A percentile compares a stretch with the other conserved stretches of the same genome.
Evolutionary conservation across 2,329 filamentous ascomycete species (phyloP).

Genomic region (Beauveria brongniartii): DNA sequence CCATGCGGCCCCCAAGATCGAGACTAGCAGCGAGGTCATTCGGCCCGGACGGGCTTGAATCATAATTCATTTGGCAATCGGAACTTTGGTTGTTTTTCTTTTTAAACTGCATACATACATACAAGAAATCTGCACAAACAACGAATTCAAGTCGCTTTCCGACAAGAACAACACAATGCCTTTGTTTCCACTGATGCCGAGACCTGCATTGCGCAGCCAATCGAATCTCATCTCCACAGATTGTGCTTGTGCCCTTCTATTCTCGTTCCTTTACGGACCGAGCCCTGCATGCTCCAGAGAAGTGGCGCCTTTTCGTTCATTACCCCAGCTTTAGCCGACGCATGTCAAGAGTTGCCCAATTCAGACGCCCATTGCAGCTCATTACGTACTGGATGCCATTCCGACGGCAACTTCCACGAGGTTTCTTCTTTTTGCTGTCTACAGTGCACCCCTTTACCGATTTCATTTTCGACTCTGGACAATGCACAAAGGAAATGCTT

Average conservation of each 20-base stretch:
- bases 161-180: background rate
- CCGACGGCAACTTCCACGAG: background rate
- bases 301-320: background rate
- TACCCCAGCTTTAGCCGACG: constrained; percentile 9
- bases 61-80: background rate
- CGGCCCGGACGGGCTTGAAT: background rate
- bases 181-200: background rate
- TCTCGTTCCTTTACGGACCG: background rate
- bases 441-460: background rate
- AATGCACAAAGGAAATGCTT: background rate
- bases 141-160: background rate
- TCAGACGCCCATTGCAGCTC: constrained; percentile 4
- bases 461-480: background rate
- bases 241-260: background rate
- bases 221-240: background rate
- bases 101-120: too few relatives aligned
- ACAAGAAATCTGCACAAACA: background rate
- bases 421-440: background rate
- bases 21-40: background rate
- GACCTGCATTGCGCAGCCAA: background rate
- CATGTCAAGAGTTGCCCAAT: constrained; percentile 4
- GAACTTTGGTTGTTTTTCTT: too few relatives aligned
- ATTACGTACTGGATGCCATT: constrained; percentile 7
- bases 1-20: constrained; percentile 7
- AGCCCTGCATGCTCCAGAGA: background rate